Evolutionary conservation across 2,329 filamentous ascomycete genomes (phyloP), one percentile per base, ranked within the genome.

Genomic region (Cadophora luteo-olivacea): DNA sequence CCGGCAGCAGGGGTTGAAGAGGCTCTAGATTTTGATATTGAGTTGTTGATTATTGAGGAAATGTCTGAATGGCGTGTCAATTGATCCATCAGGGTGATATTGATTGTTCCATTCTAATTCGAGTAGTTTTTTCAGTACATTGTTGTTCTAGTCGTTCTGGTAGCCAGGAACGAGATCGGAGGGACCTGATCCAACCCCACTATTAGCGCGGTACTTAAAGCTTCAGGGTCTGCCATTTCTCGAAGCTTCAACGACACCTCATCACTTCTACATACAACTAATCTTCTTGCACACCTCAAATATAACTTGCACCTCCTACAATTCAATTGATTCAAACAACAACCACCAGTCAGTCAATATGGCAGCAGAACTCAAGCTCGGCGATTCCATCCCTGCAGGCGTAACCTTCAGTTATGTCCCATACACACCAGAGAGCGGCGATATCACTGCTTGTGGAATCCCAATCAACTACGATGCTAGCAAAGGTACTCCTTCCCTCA

Each of bases 371-470:
- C 69, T 75, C 66, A 77, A 94, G 80, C 86, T 87, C 79, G 94
- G 94, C 78, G 93, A 97, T 81, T 84, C 84, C 79, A 95, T 98
- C 86, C 94, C 94, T 75, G 84, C 89, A 75, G 91, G 87, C 75
- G 90, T 97, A 70, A 85, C 85, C 80, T 97, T 97, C 86, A 91
- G 89, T 77, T 96, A 94, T 86, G 87, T 96, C 74, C 91, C 92
- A 70, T 93, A 92, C 80, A 86, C 89, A 16, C 83, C 86, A 67
- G 92, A 95, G 76, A 86, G 84, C 62, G 83, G 86, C 72, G 85
- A 87, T 73, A 87, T 97, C 75, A 92, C 87, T 65, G 84, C 87
- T 71, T 97, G 94, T 81, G 94, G 94, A 74, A 86, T 91, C 68
- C 93, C 93, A 70, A 86, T 90, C 77, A 86, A 87, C 78, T 97